Base-by-base conservation (phyloP, 495 filamentous ascomycete species). In the Darksidea phi region DNA sequence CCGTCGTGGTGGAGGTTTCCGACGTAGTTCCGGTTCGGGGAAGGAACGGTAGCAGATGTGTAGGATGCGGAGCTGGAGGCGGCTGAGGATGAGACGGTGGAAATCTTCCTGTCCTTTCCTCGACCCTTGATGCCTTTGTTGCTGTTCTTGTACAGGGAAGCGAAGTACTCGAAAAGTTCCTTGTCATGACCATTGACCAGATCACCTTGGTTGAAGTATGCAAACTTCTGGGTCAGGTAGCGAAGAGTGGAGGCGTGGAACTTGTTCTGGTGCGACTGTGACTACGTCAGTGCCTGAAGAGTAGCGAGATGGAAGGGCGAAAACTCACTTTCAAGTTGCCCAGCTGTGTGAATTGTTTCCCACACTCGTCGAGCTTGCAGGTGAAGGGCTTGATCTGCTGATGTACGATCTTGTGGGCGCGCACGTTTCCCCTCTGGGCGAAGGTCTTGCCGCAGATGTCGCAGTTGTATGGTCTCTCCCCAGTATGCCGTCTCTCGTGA, bases 71-170 rank as follows among this genome's bases (percentile, higher is more conserved):
- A 54, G 25, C 38, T 56, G 6, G 68, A 67, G 15, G 49, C 49
- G 7, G 65, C 50, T 13, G 60, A 54, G 32, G 56, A 54, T 4
- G 62, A 52, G 6, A 42, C 45, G 12, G 67, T 51, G 17, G 68
- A 60, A 36, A 68, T 71, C 32, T 59, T 63, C 24, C 90, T 82
- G 71, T 94, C 86, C 72, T 92, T 92, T 18, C 93, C 93, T 12
- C 93, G 86, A 6, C 93, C 93, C 74, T 91, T 95, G 74, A 93
- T 96, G 2, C 91, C 93, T 67, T 95, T 95, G 72, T 91, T 92
- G 67, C 88, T 88, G 71, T 97, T 95, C 77, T 95, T 95, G 80
- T 96, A 97, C 34, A 94, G 77, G 1, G 85, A 80, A 2, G 86
- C 83, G 63, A 97, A 95, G 71, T 96, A 95, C 67, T 89, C 82